Evolutionary conservation across 805 yeast species (phyloP).

Genomic region (Lipomyces lipofer): DNA sequence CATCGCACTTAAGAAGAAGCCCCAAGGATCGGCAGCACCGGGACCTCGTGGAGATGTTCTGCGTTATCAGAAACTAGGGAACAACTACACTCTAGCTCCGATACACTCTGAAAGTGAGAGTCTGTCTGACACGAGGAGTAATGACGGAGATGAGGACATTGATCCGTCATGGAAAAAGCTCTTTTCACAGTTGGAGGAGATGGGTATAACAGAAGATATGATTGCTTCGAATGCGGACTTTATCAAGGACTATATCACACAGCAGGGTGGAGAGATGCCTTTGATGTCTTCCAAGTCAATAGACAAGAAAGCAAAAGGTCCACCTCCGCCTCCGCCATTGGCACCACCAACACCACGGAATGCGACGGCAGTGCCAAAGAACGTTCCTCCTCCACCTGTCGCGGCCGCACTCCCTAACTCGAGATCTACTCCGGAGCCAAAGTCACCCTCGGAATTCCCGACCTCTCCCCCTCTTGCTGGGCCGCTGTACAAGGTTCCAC

Average conservation of each 20-base stretch:
- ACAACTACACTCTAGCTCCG: slow-evolving; percentile 42
- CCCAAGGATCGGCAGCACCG: slow-evolving; percentile 40
- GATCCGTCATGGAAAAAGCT: slow-evolving; percentile 65
- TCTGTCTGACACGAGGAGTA: slow-evolving; percentile 30
- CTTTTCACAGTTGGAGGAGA: slow-evolving; percentile 67
- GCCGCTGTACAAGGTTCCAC: slow-evolving; percentile 30
- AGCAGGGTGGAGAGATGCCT: slow-evolving; percentile 74
- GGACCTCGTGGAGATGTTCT: slow-evolving; percentile 61
- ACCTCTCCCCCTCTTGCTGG: slow-evolving; percentile 42
- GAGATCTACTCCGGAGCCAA: slow-evolving; percentile 9
- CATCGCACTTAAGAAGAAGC: slow-evolving; percentile 65
- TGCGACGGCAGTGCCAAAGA: slow-evolving; percentile 37
- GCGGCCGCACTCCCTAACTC: slow-evolving; percentile 13
- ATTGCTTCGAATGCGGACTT: slow-evolving; percentile 75
- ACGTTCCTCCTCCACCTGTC: slow-evolving; percentile 27
- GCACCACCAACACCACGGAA: slow-evolving; percentile 18
- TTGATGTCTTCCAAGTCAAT: slow-evolving; percentile 51
- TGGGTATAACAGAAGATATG: slow-evolving; percentile 85
- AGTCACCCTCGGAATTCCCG: slow-evolving; percentile 44
- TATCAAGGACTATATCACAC: slow-evolving; percentile 71
- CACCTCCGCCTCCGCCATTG: slow-evolving; percentile 31
- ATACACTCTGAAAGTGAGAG: slow-evolving; percentile 14
- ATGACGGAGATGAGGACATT: slow-evolving; percentile 47
- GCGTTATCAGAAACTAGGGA: slow-evolving; percentile 28
- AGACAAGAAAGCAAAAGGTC: slow-evolving; percentile 32